These are phyloP conservation scores for Calonectria pauciramosa DNA, from an alignment of 2,329 filamentous ascomycete species.

Conservation along the genomic window DNA sequence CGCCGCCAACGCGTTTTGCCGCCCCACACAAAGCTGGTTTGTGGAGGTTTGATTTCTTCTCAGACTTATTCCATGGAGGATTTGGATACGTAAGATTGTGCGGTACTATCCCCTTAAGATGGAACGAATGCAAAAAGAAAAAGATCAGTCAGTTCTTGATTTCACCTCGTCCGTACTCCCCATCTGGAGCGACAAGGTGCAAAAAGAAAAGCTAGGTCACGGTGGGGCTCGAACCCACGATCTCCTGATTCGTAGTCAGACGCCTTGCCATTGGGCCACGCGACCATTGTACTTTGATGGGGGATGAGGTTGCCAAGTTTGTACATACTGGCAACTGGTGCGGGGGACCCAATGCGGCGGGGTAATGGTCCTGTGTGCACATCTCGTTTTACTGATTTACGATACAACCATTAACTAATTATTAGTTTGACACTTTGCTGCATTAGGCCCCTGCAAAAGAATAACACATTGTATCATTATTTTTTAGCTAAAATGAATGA, in stretches of 20 bases:
- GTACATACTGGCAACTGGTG: not conserved
- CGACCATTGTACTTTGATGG: constrained; percentile 1
- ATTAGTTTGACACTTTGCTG: no score
- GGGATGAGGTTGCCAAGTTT: not conserved
- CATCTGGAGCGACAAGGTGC: not conserved
- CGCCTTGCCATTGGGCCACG: constrained; percentile 51
- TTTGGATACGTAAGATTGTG: not conserved
- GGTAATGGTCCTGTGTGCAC: no score
- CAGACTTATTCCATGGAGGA: not conserved
- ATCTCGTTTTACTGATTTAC: not conserved
- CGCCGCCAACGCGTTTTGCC: not conserved
- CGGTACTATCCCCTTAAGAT: not conserved
- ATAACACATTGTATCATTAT: no score
- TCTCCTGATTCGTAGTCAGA: constrained; percentile 53
- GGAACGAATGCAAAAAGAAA: not conserved
- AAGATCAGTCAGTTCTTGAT: no score
- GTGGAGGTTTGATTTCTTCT: not conserved
- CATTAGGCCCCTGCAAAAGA: no score
- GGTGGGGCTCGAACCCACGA: constrained; percentile 50
- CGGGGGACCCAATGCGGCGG: no score
- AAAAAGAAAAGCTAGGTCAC: constrained; percentile 24
- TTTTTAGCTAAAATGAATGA: no score
- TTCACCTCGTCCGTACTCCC: no score
- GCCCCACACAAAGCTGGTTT: not conserved
- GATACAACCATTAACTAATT: no score